Percentiles rank a stretch among this genome's conserved stretches.
phyloP scores from a whole-genome alignment of 2,329 filamentous ascomycete genomes.

The Cercospora sp. region DNA sequence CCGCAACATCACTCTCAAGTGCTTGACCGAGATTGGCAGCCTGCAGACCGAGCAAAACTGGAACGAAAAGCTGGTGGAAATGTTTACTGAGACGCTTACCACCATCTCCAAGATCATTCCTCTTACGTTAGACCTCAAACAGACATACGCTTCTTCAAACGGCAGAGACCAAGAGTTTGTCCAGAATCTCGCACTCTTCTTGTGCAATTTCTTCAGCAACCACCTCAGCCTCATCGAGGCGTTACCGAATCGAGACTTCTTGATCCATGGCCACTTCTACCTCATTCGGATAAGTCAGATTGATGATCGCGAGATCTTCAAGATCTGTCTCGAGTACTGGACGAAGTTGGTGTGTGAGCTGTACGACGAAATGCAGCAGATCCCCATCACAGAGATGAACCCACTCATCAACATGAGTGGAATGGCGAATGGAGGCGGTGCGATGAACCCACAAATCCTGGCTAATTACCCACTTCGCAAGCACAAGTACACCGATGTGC shows the following conservation, averaged over 20 bases:
- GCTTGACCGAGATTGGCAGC: conserved; percentile 93
- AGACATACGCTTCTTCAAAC: conserved; percentile 88
- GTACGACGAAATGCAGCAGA: conserved; percentile 97
- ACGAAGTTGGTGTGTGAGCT: conserved; percentile 96
- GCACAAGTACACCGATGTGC: conserved; percentile 93
- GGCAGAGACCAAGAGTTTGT: conserved; percentile 95
- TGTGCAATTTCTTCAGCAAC: conserved; percentile 95
- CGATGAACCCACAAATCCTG: conserved; percentile 79
- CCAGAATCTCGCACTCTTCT: conserved; percentile 90
- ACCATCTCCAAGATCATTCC: conserved; percentile 94
- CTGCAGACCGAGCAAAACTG: conserved; percentile 84
- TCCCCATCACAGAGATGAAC: conserved; percentile 90
- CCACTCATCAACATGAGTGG: conserved; percentile 79
- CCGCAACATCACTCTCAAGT: conserved; percentile 94
- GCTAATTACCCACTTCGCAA: conserved; percentile 91
- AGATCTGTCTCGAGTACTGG: conserved; percentile 99
- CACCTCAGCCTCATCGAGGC: conserved; percentile 94
- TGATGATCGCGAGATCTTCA: conserved; percentile 98
- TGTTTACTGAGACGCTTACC: conserved; percentile 96
- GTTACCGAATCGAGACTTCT: conserved; percentile 89
- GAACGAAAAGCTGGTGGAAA: conserved; percentile 92
- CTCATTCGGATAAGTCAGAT: conserved; percentile 98
- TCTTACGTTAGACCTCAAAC: conserved; percentile 82
- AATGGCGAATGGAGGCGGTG: conserved; percentile 73
- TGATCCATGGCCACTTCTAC: conserved; percentile 96